Percentiles rank a stretch among this genome's conserved stretches.
Evolutionary conservation across 805 yeast species (phyloP).

Genomic region (Starmerella vaccinii): DNA sequence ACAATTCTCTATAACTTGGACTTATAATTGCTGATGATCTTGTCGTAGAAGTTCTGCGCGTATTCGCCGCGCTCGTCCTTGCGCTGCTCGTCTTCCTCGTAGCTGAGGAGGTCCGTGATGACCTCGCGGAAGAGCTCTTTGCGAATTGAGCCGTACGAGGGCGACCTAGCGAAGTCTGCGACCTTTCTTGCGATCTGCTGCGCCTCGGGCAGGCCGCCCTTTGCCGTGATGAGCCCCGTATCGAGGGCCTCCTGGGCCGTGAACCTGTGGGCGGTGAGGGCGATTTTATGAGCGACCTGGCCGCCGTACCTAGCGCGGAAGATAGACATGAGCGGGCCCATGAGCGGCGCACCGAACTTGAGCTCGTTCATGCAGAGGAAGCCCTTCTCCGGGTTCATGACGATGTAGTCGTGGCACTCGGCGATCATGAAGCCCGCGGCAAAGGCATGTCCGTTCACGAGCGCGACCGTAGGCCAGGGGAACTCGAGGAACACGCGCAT

Average conservation of each 20-base stretch:
- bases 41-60: slow-evolving; percentile 20
- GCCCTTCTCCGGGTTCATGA: slow-evolving; percentile 34
- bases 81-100: slow-evolving; percentile 15
- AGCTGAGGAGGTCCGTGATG: slow-evolving; percentile 22
- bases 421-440: slow-evolving; percentile 36
- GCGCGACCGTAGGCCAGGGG: slow-evolving; percentile 35
- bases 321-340: slow-evolving; percentile 31
- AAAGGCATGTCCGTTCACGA: slow-evolving; percentile 35
- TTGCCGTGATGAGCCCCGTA: slow-evolving; percentile 43
- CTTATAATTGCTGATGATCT: slow-evolving; percentile 10
- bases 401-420: slow-evolving; percentile 32
- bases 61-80: slow-evolving; percentile 3
- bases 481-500: slow-evolving; percentile 31
- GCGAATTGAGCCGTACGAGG: slow-evolving; percentile 29
- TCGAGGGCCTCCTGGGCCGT: slow-evolving; percentile 70
- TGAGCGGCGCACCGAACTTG: slow-evolving; percentile 33
- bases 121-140: slow-evolving; percentile 27
- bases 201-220: slow-evolving; percentile 31
- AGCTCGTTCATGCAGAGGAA: slow-evolving; percentile 35
- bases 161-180: slow-evolving; percentile 25
- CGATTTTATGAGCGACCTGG: slow-evolving; percentile 27
- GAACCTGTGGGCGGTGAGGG: slow-evolving; percentile 31
- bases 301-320: slow-evolving; percentile 29
- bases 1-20: slow-evolving; percentile 16
- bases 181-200: slow-evolving; percentile 27